Evolutionary conservation across 306 rosid genomes (phyloP).

Genomic region (Cicer bijugum): DNA sequence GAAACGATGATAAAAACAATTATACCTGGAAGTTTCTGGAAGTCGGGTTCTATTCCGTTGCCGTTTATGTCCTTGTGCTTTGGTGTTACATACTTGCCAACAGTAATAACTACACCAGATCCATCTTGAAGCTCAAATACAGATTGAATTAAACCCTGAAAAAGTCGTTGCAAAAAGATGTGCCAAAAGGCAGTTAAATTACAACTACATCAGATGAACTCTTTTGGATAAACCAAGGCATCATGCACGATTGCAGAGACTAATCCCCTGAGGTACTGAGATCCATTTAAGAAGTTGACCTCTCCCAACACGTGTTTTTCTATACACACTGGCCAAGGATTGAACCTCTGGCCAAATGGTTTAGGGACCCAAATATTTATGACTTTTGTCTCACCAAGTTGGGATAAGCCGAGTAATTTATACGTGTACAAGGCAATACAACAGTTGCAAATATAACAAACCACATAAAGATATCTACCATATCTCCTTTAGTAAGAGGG

Average conservation of each 20-base stretch:
- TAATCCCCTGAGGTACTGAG: too few species aligned
- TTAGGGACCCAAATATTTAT: too few species aligned
- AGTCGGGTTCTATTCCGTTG: conserved; percentile 92
- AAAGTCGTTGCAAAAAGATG: conserved; percentile 41
- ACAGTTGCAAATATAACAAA: too few species aligned
- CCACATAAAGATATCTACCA: too few species aligned
- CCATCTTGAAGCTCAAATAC: conserved; percentile 93
- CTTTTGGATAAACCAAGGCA: too few species aligned
- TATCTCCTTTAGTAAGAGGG: too few species aligned
- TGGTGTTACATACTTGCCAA: conserved; percentile 95
- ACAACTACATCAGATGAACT: neutral
- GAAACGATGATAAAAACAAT: neutral
- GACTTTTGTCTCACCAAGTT: too few species aligned
- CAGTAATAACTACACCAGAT: conserved; percentile 93
- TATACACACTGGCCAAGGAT: too few species aligned
- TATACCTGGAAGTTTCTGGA: conserved; percentile 80
- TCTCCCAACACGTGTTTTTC: too few species aligned
- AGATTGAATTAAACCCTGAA: conserved; percentile 91
- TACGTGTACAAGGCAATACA: conserved; percentile 20
- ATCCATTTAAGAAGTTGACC: too few species aligned
- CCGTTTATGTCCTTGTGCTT: conserved; percentile 88
- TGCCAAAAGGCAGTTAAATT: neutral
- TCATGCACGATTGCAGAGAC: too few species aligned
- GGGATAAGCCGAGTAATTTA: neutral
- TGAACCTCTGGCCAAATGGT: too few species aligned